These are phyloP conservation scores for Alloteropsis semialata DNA, from an alignment of 176 grass and related monocot species.

Conservation along the genomic window DNA sequence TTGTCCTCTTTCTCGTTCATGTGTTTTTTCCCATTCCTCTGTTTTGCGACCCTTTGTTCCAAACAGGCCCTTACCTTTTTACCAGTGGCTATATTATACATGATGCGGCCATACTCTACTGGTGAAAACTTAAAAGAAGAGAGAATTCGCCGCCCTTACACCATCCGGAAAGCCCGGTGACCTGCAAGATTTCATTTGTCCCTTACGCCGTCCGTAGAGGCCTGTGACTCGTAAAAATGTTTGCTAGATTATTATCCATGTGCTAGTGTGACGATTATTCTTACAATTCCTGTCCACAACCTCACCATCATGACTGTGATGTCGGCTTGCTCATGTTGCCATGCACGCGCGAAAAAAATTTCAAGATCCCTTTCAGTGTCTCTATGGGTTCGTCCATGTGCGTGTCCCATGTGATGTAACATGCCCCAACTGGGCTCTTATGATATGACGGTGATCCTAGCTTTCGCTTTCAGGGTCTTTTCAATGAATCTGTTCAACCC, in stretches of 20 bases:
- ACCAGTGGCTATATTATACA: background rate
- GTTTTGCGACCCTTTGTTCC: too few species aligned
- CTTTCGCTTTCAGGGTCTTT: slow-evolving; percentile 21
- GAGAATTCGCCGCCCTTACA: background rate
- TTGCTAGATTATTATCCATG: slow-evolving; percentile 1
- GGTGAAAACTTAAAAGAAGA: background rate
- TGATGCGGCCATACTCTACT: background rate
- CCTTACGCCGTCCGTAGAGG: background rate
- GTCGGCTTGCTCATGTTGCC: slow-evolving; percentile 32
- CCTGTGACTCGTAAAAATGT: background rate
- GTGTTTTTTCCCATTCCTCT: background rate
- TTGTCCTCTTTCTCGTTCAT: too few species aligned
- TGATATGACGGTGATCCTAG: background rate
- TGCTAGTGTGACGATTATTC: background rate
- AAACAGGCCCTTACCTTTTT: too few species aligned
- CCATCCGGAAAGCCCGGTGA: background rate
- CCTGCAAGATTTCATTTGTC: background rate
- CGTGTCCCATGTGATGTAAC: slow-evolving; percentile 43
- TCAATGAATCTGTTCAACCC: slow-evolving; percentile 11
- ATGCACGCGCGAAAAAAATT: background rate
- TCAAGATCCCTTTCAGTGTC: slow-evolving; percentile 26
- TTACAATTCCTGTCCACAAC: background rate
- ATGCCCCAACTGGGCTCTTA: slow-evolving; percentile 15
- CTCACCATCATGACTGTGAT: background rate
- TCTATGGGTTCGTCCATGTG: slow-evolving; percentile 12